Evolutionary conservation across 1,284 basidiomycete genomes (phyloP), one percentile per base, ranked within the genome.

Genomic region (Schizopora paradoxa): DNA sequence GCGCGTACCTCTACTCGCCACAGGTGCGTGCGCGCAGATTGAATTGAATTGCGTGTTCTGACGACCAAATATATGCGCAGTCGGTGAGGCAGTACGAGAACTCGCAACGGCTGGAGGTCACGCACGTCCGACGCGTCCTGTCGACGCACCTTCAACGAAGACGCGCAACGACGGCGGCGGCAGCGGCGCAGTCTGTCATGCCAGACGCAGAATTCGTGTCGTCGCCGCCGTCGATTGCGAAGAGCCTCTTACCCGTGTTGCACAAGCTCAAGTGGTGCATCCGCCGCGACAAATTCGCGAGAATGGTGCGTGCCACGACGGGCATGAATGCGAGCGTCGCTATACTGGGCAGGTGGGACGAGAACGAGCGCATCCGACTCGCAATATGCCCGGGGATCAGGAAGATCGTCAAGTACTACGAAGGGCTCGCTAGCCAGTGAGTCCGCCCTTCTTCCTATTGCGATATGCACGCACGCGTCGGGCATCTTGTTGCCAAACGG

Each of bases 321-420:
- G 27, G 27, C 6, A n/a, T n/a, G 27, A 21, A 5, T n/a, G 32
- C 33, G 21, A 33, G n/a, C 29, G 59, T 64, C 10, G 64, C 63
- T 11, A 65, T 79, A 43, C 67, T 67, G 18, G 57, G 61, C 16
- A 83, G 80, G 82, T 63, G 81, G 39, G 65, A 79, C 11, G 65
- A 69, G 40, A 68, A 68, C 16, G 82, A 86, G 61, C 71, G 81
- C 41, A 68, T 83, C 13, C 63, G 82, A 45, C 67, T 85, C 23
- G 82, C 82, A 13, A 61, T 84, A 29, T 86, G 82, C 55, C 83
- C 82, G 1, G 72, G 73, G 44, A 69, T 84, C 19, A 70, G 66
- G 58, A 74, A 72, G 60, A 72, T 73, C 27, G 71, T 81, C 25
- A 65, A 65, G 43, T 77, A 77, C 54, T 86, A 77, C 55, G 83